Percentiles rank a stretch among this genome's conserved stretches.
Conservation (phyloP, 805 yeast genomes). For the Metschnikowia cubensis region DNA sequence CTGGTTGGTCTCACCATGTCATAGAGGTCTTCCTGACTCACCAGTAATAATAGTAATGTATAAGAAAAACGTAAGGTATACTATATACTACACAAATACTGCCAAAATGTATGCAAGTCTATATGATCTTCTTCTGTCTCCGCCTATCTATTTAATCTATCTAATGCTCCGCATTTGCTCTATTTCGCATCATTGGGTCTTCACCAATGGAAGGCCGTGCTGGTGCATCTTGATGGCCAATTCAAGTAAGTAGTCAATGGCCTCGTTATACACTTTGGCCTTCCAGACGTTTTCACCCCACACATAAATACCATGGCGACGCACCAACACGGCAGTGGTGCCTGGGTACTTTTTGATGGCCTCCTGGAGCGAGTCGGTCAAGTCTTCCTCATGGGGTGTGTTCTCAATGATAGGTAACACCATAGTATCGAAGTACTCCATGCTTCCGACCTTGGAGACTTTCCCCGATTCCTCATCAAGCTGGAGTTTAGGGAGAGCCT, state of each 20-base stretch:
- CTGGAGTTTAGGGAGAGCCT: constrained; percentile 69
- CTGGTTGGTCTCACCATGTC: not conserved
- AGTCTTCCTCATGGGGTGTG: constrained; percentile 82
- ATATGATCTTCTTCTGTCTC: too few species aligned
- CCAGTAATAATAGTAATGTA: not conserved
- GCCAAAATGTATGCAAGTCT: too few species aligned
- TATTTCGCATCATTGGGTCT: not conserved
- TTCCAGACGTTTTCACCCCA: constrained; percentile 94
- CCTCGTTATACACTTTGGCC: constrained; percentile 90
- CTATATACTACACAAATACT: too few species aligned
- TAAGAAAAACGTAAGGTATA: not conserved
- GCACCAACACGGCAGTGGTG: constrained; percentile 80
- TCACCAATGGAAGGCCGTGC: constrained; percentile 55
- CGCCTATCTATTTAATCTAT: too few species aligned
- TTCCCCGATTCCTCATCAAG: constrained; percentile 27
- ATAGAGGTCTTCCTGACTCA: not conserved
- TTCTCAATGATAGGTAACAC: constrained; percentile 89
- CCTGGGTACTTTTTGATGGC: constrained; percentile 70
- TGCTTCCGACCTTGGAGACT: constrained; percentile 59
- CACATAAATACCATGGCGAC: constrained; percentile 93
- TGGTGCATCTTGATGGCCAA: constrained; percentile 79
- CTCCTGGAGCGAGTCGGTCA: constrained; percentile 59
- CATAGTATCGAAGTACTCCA: constrained; percentile 69
- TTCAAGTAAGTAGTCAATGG: constrained; percentile 84
- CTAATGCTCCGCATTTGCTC: too few species aligned